These are phyloP conservation scores for Fusarium pseudonygamai DNA, from an alignment of 2,329 filamentous ascomycete species.

Conservation along the genomic window DNA sequence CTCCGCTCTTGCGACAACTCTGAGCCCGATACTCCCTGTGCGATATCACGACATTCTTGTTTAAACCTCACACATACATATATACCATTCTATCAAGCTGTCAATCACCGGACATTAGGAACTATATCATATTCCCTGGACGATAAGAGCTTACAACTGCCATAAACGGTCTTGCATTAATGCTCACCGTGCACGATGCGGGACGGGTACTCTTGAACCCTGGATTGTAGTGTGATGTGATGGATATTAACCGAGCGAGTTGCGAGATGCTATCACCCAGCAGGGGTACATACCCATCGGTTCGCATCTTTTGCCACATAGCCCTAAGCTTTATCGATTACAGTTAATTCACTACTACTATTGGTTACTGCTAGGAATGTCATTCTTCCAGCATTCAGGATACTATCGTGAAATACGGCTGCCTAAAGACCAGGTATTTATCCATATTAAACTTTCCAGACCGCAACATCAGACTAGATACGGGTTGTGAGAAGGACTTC, in stretches of 20 bases:
- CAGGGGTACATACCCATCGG: background rate
- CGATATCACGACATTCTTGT: background rate
- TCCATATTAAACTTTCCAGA: background rate
- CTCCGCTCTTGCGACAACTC: background rate
- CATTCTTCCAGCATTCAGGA: background rate
- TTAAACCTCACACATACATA: background rate
- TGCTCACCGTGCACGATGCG: background rate
- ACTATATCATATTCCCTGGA: background rate
- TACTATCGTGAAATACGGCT: background rate
- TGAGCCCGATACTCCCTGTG: background rate
- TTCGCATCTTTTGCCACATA: background rate
- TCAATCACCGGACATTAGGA: background rate
- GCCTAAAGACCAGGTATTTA: background rate
- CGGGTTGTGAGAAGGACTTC: no score
- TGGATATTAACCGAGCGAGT: background rate
- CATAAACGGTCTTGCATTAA: background rate
- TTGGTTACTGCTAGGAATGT: background rate
- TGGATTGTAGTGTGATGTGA: background rate
- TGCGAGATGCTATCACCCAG: background rate
- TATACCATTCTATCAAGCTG: background rate
- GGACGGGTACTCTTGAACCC: background rate
- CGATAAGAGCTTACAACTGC: background rate
- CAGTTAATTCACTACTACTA: background rate
- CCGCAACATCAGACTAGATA: background rate
- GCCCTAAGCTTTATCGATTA: background rate